Evolutionary conservation across 805 yeast genomes (phyloP).

Genomic region (Wickerhamiella sorbophila): DNA sequence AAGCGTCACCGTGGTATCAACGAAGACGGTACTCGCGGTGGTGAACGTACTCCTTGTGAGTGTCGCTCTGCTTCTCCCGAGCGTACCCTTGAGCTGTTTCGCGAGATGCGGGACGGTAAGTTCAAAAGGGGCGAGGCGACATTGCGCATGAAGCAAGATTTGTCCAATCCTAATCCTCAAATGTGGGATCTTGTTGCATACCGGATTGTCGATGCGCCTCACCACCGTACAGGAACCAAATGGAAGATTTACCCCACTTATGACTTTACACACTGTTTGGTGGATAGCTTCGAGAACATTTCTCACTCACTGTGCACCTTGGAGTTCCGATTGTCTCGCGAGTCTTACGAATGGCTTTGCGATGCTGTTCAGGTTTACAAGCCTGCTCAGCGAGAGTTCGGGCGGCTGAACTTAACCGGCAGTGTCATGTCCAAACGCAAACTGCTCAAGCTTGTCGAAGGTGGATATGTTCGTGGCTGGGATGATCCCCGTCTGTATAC

Average conservation of each 20-base stretch:
- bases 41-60: conserved; percentile 71
- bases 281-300: conserved; percentile 92
- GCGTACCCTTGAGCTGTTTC: conserved; percentile 63
- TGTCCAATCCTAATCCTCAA: conserved; percentile 84
- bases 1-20: conserved; percentile 80
- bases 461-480: conserved; percentile 81
- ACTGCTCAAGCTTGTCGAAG: conserved; percentile 82
- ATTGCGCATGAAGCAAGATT: conserved; percentile 91
- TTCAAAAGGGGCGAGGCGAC: conserved; percentile 87
- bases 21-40: conserved; percentile 88
- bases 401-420: conserved; percentile 89
- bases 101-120: conserved; percentile 82
- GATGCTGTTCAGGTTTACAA: conserved; percentile 88
- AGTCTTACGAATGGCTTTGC: conserved; percentile 96
- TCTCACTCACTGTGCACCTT: conserved; percentile 94
- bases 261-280: conserved; percentile 97
- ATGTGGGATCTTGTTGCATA: conserved; percentile 99
- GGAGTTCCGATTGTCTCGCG: conserved; percentile 82
- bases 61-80: conserved; percentile 61
- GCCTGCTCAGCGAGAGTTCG: conserved; percentile 98
- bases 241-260: conserved; percentile 99
- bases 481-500: conserved; percentile 96
- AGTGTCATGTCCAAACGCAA: conserved; percentile 91
- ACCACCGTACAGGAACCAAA: conserved; percentile 90
- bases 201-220: conserved; percentile 81